Conservation (phyloP, 495 filamentous ascomycete species). For the Peziza echinospora region DNA sequence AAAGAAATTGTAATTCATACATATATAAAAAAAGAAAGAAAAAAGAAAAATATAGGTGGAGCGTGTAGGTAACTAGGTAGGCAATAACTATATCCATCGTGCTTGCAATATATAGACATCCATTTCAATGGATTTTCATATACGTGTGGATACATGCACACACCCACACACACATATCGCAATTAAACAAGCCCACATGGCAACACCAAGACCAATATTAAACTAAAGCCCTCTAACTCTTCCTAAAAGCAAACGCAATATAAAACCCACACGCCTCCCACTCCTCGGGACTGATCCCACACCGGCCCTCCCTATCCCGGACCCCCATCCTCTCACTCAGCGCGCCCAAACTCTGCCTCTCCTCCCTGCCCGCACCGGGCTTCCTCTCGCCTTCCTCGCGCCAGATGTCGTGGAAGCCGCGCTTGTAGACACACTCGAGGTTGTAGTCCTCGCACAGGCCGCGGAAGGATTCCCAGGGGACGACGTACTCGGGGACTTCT, state of each 20-base stretch:
- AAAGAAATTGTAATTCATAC: too few relatives aligned
- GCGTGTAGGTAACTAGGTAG: too few relatives aligned
- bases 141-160: too few relatives aligned
- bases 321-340: slow-evolving; percentile 91
- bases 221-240: slow-evolving; percentile 5
- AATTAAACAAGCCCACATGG: too few relatives aligned
- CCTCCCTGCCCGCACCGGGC: too few relatives aligned
- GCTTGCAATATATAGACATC: too few relatives aligned
- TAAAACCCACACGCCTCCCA: slow-evolving; percentile 20
- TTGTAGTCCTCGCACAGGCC: slow-evolving; percentile 89
- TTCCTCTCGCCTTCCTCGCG: slow-evolving; percentile 55
- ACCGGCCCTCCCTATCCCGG: slow-evolving; percentile 26
- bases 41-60: too few relatives aligned
- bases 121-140: too few relatives aligned
- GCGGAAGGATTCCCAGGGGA: slow-evolving; percentile 94
- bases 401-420: slow-evolving; percentile 76
- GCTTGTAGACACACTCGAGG: slow-evolving; percentile 80
- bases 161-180: neutral
- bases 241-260: slow-evolving; percentile 18
- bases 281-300: slow-evolving; percentile 13
- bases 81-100: too few relatives aligned
- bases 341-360: too few relatives aligned
- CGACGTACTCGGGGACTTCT: slow-evolving; percentile 90
- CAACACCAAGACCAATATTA: neutral
- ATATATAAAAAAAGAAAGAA: too few relatives aligned